Evolutionary conservation across 2,329 filamentous ascomycete species (phyloP), one percentile per base, ranked within the genome.

Genomic region (Neofusicoccum sp.): DNA sequence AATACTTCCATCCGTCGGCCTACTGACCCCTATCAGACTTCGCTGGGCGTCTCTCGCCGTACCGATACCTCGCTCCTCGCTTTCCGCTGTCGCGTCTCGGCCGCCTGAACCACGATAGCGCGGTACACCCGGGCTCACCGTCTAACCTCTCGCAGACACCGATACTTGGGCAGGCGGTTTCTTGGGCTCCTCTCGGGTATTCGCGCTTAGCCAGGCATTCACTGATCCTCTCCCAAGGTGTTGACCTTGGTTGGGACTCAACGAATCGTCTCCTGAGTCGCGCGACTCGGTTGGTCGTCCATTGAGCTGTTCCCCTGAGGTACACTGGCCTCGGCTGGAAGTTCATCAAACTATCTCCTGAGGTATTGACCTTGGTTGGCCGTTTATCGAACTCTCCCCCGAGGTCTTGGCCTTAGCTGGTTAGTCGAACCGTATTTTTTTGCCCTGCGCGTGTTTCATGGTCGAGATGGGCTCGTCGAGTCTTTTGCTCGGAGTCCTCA

Each of bases 361-460:
- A 53, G 49, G 49, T 53, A n/a, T 53, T 40, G 49, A 40, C 34
- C 49, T 53, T 38, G 33, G 33, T 14, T 30, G 49, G 33, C 30
- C 12, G 24, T 30, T 53, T 40, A 28, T 40, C 34, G 34, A 53
- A 31, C 34, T 53, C 20, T 40, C 48, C 33, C 49, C 45, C 24
- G 24, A 11, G 34, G 49, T 53, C 24, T 2, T 14, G 20, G 24
- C 49, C 49, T 53, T 53, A 53, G 49, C 20, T 41, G 49, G 49
- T 53, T 53, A 53, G 49, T 53, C 20, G 24, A 41, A 38, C 49
- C 49, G 49, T 53, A 38, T 40, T n/a, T 14, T 53, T 34, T 30
- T 40, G 36, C 9, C 16, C 30, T 36, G 8, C 8, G 4, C 11
- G 33, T 9, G 12, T 30, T 11, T 5, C 34, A 53, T 53, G 49